Base-by-base conservation (phyloP, 2,329 filamentous ascomycete species). In the Paecilomyces niveus region DNA sequence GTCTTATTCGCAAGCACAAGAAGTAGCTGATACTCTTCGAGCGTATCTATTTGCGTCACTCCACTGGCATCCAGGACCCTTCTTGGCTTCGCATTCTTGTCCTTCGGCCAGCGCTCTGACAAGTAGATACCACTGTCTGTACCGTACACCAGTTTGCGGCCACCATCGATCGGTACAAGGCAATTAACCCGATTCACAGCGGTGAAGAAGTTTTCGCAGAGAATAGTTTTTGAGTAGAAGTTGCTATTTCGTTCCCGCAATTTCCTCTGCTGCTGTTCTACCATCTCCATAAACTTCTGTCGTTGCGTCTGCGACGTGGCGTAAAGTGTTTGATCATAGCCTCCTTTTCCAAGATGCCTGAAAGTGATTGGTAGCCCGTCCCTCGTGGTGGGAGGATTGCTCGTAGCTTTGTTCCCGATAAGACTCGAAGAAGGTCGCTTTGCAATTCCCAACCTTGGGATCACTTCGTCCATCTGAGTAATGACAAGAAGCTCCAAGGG, bases 221-320 rank as follows among this genome's bases (percentile, higher is more conserved):
- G 76, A 57, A 86, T 81, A 1, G 82, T 83, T 75, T 87, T 86
- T 35, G 83, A 86, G 69, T 86, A 89, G 68, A 89, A 87, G 66
- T 87, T 88, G 74, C 85, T 88, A 59, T 78, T 79, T 53, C 85
- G 78, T 65, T 92, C 88, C 63, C 92, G 85, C 59, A 99, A 81
- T 62, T 89, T 89, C 67, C 90, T 86, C 74, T 99, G 95, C 64
- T 96, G 92, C 54, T 86, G 83, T 68, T 96, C 91, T 67, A 99
- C 97, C 69, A 90, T 88, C 76, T 99, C 92, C 71, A 99, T 91
- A 88, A 94, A 99, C 76, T 97, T 99, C 73, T 93, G 90, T 59
- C 94, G 85, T 26, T 91, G 90, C 8, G 90, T 89, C 65, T 90
- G 88, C 59, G 90, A 95, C 9, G 88, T 86, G 53, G 92, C 93